Conservation (phyloP, 108 stramenopile species). For the Conticribra weissflogii region DNA sequence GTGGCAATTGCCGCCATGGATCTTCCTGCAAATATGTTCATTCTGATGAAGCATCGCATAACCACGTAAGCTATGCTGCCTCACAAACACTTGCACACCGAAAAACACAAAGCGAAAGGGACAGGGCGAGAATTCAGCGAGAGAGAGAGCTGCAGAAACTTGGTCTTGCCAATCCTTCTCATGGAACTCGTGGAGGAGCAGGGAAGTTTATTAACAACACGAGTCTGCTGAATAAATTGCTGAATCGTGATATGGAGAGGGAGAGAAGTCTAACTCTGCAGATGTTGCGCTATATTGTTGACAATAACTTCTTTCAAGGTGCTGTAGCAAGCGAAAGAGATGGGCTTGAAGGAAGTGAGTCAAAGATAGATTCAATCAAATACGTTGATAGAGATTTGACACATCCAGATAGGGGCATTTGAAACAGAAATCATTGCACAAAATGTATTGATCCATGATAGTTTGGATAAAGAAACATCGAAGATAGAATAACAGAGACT, state of each 20-base stretch:
- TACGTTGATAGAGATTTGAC: too few relatives aligned
- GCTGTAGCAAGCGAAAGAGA: too few relatives aligned
- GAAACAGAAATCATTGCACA: too few relatives aligned
- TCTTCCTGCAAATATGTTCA: slow-evolving; percentile 51
- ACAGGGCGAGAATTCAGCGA: slow-evolving; percentile 27
- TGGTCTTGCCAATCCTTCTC: slow-evolving; percentile 32
- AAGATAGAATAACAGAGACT: too few relatives aligned
- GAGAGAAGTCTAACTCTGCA: slow-evolving; percentile 76
- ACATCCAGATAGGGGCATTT: too few relatives aligned
- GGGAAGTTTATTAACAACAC: slow-evolving; percentile 27
- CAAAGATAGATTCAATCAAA: too few relatives aligned
- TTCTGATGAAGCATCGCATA: slow-evolving; percentile 6
- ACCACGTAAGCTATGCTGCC: neutral
- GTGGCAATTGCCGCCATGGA: slow-evolving; percentile 50
- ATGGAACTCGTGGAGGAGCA: slow-evolving; percentile 15
- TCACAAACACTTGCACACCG: slow-evolving; percentile 9
- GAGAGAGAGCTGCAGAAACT: slow-evolving; percentile 38
- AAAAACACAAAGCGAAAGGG: slow-evolving; percentile 41
- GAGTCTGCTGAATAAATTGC: slow-evolving; percentile 68
- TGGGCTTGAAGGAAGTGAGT: too few relatives aligned
- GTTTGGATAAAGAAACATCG: too few relatives aligned
- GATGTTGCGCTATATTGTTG: slow-evolving; percentile 75
- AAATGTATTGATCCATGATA: too few relatives aligned
- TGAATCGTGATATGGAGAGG: slow-evolving; percentile 73
- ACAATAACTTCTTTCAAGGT: slow-evolving; percentile 64